Evolutionary conservation across 2,329 filamentous ascomycete genomes (phyloP), one percentile per base, ranked within the genome.

Genomic region (Penicillium hesseltinei): DNA sequence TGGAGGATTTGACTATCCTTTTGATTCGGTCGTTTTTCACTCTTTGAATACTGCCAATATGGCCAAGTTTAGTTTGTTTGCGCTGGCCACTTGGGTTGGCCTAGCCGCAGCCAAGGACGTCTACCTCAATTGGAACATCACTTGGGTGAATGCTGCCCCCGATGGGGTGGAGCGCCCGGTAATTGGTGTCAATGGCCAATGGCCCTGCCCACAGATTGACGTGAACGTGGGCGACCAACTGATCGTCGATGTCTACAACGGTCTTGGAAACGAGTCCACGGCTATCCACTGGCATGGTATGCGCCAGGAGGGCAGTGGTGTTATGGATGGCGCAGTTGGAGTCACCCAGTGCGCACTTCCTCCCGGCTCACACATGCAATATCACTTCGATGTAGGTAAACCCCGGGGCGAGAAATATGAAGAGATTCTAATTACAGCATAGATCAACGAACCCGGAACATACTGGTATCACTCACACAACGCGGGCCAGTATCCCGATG

Each of bases 381-480:
- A 92, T 69, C 80, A 82, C 15, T 90, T 91, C 65, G 82, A 82
- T 68, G 75, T 83, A 48, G 56, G 58, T 62, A 23, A 4, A 38
- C 5, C 1, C 10, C 7, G 3, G 10, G 5, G 6, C 27, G 3
- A 17, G 17, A 38, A 6, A 3, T 11, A n/a, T 7, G 27, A 9
- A 5, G 1, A 4, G 2, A n/a, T 36, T 13, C 56, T 61, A 40
- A 58, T 25, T n/a, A 17, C 4, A 21, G 7, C 39, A 62, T 39
- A 82, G 80, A 67, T 80, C 15, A 70, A 84, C 48, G 88, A 90
- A 75, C 81, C 86, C 0, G 89, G 89, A 29, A 90, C 88, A 1
- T 92, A 90, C 72, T 92, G 89, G 89, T 92, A 92, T 64, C 88
- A 91, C 70, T 88, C 85, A 5, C 88, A 91, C 68, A 80, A 81